These are phyloP conservation scores for Rubroboletus pulcherrimus DNA, from an alignment of 768 basidiomycete species.

Conservation along the genomic window DNA sequence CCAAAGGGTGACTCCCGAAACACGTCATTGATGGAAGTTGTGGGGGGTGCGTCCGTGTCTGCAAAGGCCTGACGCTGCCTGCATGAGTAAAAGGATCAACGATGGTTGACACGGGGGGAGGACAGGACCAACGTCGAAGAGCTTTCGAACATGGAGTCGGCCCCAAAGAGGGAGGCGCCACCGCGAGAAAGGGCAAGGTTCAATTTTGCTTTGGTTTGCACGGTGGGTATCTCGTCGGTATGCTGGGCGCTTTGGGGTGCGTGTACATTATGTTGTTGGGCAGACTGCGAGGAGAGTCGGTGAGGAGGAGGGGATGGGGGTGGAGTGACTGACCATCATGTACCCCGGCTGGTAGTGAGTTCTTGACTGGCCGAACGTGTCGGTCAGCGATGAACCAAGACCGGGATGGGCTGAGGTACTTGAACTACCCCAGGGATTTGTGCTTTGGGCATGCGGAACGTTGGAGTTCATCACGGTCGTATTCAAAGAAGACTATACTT, in stretches of 20 bases:
- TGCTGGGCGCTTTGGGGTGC: constrained; percentile 56
- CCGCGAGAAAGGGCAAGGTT: constrained; percentile 64
- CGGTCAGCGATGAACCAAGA: constrained; percentile 54
- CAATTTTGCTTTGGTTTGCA: constrained; percentile 79
- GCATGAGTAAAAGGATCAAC: constrained; percentile 6
- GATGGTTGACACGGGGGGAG: not conserved
- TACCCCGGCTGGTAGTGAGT: constrained; percentile 81
- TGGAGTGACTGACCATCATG: constrained; percentile 56
- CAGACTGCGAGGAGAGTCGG: constrained; percentile 40
- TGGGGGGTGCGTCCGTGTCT: constrained; percentile 82
- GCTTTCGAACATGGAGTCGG: constrained; percentile 83
- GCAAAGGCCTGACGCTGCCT: constrained; percentile 60
- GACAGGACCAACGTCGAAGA: constrained; percentile 31
- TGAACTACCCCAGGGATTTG: constrained; percentile 51
- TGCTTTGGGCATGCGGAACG: constrained; percentile 39
- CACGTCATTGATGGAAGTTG: constrained; percentile 70
- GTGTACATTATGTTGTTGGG: constrained; percentile 58
- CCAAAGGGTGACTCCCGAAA: constrained; percentile 47
- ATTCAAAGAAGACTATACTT: not conserved
- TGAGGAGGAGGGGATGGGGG: not conserved
- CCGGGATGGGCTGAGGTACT: constrained; percentile 39
- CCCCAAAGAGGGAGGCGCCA: constrained; percentile 68
- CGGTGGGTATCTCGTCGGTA: constrained; percentile 68
- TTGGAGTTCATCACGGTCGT: constrained; percentile 20
- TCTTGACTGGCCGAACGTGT: constrained; percentile 66